phyloP scores from a whole-genome alignment of 2,329 filamentous ascomycete genomes.

The Pyrenophora seminiperda region DNA sequence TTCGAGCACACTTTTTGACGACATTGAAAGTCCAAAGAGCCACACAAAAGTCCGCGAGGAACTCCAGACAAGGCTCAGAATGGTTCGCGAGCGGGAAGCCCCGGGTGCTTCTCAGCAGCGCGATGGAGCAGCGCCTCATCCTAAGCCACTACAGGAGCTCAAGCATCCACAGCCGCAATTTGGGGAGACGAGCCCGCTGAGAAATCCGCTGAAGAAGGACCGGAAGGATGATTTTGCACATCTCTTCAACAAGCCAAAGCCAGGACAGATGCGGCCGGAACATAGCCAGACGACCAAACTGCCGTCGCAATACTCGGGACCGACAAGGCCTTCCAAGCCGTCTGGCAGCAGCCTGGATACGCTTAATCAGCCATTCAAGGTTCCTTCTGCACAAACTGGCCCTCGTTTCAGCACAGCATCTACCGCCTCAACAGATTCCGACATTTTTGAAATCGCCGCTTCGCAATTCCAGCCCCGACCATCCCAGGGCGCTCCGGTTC shows the following conservation, averaged over 20 bases:
- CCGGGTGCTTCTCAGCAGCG: slow-evolving; percentile 43
- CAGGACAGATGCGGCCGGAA: slow-evolving; percentile 56
- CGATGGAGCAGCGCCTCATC: slow-evolving; percentile 19
- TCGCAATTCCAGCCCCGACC: slow-evolving; percentile 41
- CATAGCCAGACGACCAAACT: slow-evolving; percentile 52
- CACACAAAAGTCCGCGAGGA: slow-evolving; percentile 1
- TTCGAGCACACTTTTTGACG: slow-evolving; percentile 46
- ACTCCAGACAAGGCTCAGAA: slow-evolving; percentile 36
- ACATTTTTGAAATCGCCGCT: slow-evolving; percentile 43
- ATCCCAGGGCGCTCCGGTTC: slow-evolving; percentile 42
- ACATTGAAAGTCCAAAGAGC: slow-evolving; percentile 16
- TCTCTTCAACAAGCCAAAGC: slow-evolving; percentile 59
- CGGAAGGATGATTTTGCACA: slow-evolving; percentile 40
- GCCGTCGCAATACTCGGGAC: slow-evolving; percentile 26
- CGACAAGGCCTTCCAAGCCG: slow-evolving; percentile 8
- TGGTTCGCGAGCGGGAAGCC: slow-evolving; percentile 60
- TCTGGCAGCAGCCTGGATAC: slow-evolving; percentile 5
- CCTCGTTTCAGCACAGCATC: slow-evolving; percentile 35
- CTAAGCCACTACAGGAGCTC: slow-evolving; percentile 42
- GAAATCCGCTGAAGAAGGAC: slow-evolving; percentile 53
- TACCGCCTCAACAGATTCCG: slow-evolving; percentile 32
- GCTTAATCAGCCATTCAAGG: slow-evolving; percentile 23
- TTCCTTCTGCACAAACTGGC: slow-evolving; percentile 21
- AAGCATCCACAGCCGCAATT: slow-evolving; percentile 53
- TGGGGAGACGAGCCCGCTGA: slow-evolving; percentile 63